These are phyloP conservation scores for Cornus suecica DNA, from an alignment of 148 eudicot species.

Conservation along the genomic window DNA sequence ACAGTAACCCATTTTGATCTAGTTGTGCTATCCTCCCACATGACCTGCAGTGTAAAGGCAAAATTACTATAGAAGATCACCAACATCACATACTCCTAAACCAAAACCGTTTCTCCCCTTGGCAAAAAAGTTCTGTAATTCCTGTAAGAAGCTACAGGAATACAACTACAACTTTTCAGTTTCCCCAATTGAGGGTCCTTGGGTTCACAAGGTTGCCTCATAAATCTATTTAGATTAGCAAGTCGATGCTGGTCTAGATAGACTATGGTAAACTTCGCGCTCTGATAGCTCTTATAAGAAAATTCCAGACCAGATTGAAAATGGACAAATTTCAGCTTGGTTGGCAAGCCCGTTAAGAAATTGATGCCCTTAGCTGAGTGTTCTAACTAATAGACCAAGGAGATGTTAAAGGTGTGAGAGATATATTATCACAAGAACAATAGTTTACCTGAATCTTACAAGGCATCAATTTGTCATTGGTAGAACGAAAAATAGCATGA, in stretches of 20 bases:
- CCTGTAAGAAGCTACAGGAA: slow-evolving; percentile 1
- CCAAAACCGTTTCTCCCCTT: background rate
- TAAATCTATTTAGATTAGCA: background rate
- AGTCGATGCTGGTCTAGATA: background rate
- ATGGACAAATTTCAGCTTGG: background rate
- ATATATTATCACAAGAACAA: background rate
- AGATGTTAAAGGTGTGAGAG: background rate
- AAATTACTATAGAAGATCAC: background rate
- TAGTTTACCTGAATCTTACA: slow-evolving; percentile 58
- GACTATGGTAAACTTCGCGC: background rate
- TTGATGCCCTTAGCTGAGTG: background rate
- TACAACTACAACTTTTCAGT: background rate
- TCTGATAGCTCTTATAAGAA: background rate
- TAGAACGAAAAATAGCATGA: slow-evolving; percentile 52
- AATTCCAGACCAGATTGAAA: background rate
- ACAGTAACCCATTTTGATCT: slow-evolving; percentile 61
- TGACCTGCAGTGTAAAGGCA: slow-evolving; percentile 49
- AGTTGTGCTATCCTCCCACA: slow-evolving; percentile 91
- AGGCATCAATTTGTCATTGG: slow-evolving; percentile 52
- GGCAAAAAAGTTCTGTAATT: background rate
- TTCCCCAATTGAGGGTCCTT: background rate
- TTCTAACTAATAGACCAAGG: background rate
- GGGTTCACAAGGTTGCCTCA: background rate
- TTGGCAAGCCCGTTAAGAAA: background rate
- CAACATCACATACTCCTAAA: background rate